phyloP scores from a whole-genome alignment of 495 filamentous ascomycete species.

The Talaromyces ruber region DNA sequence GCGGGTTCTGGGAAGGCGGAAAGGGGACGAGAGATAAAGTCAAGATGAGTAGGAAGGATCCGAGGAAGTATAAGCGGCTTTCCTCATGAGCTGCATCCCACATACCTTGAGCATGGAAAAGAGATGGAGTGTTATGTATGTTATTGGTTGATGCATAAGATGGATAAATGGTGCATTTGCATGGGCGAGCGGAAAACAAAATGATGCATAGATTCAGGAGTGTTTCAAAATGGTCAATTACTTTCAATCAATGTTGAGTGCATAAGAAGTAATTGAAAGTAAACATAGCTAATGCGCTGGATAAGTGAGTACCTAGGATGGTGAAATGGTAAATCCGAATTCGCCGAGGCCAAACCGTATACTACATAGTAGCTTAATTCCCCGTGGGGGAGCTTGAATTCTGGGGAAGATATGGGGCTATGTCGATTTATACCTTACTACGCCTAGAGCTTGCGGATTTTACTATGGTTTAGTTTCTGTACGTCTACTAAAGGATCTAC shows the following conservation, averaged over 20 bases:
- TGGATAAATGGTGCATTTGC: background rate
- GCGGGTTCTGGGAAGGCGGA: slow-evolving; percentile 88
- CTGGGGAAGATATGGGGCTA: background rate
- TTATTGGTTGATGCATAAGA: background rate
- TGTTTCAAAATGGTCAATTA: background rate
- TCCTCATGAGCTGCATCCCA: background rate
- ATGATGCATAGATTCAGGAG: background rate
- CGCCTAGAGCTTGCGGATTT: too few relatives aligned
- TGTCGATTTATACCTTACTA: background rate
- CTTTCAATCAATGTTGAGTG: background rate
- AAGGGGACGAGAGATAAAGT: slow-evolving; percentile 69
- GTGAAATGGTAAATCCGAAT: background rate
- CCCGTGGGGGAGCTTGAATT: background rate
- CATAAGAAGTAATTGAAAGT: background rate
- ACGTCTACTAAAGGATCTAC: too few relatives aligned
- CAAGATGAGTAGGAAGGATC: slow-evolving; percentile 61
- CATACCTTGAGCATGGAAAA: background rate
- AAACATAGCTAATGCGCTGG: background rate
- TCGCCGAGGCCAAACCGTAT: background rate
- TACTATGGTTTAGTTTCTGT: too few relatives aligned
- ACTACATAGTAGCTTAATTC: background rate
- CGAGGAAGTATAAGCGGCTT: slow-evolving; percentile 7
- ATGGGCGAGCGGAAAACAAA: background rate
- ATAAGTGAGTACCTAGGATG: too few relatives aligned
- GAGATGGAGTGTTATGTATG: background rate